Evolutionary conservation across 2,329 filamentous ascomycete species (phyloP), one percentile per base, ranked within the genome.

Genomic region (Neurospora sp.): DNA sequence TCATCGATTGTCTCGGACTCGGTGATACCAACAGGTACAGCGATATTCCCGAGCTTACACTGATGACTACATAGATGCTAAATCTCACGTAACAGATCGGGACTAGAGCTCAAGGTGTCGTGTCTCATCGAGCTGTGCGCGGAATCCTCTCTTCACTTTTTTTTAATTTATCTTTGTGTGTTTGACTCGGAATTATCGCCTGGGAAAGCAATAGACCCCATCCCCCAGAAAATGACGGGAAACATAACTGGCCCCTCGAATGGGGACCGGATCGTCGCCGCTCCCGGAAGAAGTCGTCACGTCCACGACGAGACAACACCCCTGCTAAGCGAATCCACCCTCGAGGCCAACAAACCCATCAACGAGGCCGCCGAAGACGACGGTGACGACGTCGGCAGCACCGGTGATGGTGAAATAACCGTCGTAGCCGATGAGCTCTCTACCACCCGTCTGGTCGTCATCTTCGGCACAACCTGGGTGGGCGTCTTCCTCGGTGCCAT

Each of bases 401-500:
- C 52, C 28, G 52, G 52, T 17, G 73, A 80, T 17, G 81, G 82
- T 28, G 74, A 75, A 43, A 68, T 71, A 23, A 71, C 69, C 23
- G 23, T 74, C 69, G 67, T 75, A 40, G 70, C 69, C 8, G 84
- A 84, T 33, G 81, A 86, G 69, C 77, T 86, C 23, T 83, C 83
- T 1, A 81, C 82, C 1, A 75, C 80, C 13, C 83, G 82, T 70
- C 80, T 90, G 11, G 81, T 80, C 70, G 77, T 89, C 68, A 88
- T 87, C 71, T 82, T 90, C 66, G 83, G 82, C 71, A 83, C 84
- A 2, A 80, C 85, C 36, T 90, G 84, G 78, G 77, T 90, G 2
- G 88, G 88, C 72, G 88, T 90, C 19, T 89, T 90, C 76, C 79
- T 90, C 0, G 88, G 87, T 39, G 87, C 88, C 43, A 81, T 90